Conservation (phyloP, 768 basidiomycete species). For the Tulasnella sp. region DNA sequence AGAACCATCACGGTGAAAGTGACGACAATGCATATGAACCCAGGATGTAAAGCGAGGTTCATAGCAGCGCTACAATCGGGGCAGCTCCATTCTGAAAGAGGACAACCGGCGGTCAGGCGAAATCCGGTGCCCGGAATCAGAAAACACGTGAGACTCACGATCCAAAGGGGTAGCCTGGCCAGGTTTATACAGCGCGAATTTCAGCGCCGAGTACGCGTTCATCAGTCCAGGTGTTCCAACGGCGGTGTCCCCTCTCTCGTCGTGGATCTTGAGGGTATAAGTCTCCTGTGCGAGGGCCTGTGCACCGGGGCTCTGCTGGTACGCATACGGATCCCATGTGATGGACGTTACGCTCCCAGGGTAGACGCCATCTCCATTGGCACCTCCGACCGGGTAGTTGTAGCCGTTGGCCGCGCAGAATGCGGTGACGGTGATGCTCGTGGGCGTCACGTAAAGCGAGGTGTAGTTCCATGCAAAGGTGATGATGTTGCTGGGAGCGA, state of each 20-base stretch:
- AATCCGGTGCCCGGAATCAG: neutral
- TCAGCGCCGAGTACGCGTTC: conserved; percentile 51
- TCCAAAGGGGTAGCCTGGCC: conserved; percentile 54
- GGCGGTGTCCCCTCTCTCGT: conserved; percentile 62
- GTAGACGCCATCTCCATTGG: conserved; percentile 36
- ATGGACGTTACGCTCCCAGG: conserved; percentile 51
- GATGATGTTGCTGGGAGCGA: conserved; percentile 57
- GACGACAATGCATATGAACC: conserved; percentile 8
- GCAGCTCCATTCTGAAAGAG: conserved; percentile 28
- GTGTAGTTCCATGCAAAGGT: conserved; percentile 93
- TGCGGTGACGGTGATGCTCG: conserved; percentile 67
- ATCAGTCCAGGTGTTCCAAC: conserved; percentile 51
- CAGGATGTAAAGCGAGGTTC: conserved; percentile 7
- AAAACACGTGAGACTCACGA: conserved; percentile 25
- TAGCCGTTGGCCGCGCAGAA: conserved; percentile 70
- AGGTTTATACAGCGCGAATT: conserved; percentile 80
- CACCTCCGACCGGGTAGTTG: conserved; percentile 68
- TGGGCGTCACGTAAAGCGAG: conserved; percentile 54
- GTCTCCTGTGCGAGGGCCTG: conserved; percentile 62
- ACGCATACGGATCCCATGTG: conserved; percentile 71
- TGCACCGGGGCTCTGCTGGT: conserved; percentile 49
- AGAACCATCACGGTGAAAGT: conserved; percentile 15
- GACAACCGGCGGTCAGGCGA: neutral
- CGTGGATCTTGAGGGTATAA: conserved; percentile 73
- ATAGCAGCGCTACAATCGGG: conserved; percentile 23